Conservation (phyloP, 2,329 filamentous ascomycete species). For the Colletotrichum melonis region DNA sequence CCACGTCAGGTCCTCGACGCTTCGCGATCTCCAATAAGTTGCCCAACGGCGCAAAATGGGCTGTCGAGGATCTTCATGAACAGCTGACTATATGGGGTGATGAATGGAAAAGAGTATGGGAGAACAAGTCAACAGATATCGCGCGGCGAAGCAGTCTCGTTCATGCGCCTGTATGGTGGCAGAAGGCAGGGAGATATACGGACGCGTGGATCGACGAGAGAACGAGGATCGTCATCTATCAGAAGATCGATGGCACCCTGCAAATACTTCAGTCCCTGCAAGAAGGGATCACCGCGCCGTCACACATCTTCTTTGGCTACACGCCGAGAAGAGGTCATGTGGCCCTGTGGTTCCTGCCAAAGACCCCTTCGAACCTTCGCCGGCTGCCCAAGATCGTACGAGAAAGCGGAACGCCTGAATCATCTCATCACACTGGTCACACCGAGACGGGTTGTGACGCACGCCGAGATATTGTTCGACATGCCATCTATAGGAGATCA, state of each 20-base stretch:
- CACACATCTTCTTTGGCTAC: conserved; percentile 14
- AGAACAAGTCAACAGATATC: not conserved
- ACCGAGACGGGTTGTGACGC: not conserved
- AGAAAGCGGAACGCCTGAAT: not conserved
- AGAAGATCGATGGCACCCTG: not conserved
- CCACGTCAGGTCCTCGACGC: not conserved
- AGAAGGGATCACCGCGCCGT: not conserved
- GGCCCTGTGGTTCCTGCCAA: conserved; percentile 1
- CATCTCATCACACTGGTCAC: not conserved
- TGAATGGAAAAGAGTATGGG: not conserved
- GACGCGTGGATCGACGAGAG: not conserved
- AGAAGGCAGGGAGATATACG: not conserved
- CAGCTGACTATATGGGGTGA: not conserved
- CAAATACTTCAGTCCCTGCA: not conserved
- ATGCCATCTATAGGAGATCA: not conserved
- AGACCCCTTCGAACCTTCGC: not conserved
- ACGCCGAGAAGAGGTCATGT: not conserved
- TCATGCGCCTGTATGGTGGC: not conserved
- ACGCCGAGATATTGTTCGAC: not conserved
- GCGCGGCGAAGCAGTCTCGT: not conserved
- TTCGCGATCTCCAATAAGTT: not conserved
- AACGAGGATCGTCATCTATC: not conserved
- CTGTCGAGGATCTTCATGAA: not conserved
- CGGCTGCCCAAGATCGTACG: not conserved
- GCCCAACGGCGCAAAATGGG: conserved; percentile 4